A percentile compares a stretch with the other conserved stretches of the same genome.
Evolutionary conservation across 257 asterid species (phyloP).

Genomic region (Linaria vulgaris): DNA sequence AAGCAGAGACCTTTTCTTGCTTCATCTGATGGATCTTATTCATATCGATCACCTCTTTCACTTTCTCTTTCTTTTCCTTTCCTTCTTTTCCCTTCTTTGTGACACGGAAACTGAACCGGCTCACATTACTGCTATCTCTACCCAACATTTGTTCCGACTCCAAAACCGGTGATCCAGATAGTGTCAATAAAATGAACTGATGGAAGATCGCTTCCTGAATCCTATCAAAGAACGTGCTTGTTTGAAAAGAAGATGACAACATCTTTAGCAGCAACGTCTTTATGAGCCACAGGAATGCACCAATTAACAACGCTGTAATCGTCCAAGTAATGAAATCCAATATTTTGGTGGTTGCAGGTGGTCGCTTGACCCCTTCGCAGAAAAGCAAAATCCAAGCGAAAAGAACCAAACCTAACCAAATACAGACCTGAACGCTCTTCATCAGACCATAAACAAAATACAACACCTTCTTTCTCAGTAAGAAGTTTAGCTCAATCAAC

Average conservation of each 20-base stretch:
- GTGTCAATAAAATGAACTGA: constrained; percentile 63
- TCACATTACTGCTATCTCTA: constrained; percentile 45
- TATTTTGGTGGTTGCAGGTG: constrained; percentile 31
- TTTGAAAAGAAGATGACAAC: constrained; percentile 78
- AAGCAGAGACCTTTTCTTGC: constrained; percentile 80
- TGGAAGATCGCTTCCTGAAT: constrained; percentile 73
- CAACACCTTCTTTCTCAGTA: constrained; percentile 69
- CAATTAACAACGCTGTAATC: constrained; percentile 56
- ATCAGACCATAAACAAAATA: constrained; percentile 75
- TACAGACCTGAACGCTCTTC: constrained; percentile 63
- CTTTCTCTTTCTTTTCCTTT: constrained; percentile 51
- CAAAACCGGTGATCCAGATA: constrained; percentile 73
- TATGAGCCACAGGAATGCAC: constrained; percentile 72
- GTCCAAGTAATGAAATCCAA: constrained; percentile 70
- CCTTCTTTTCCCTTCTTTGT: constrained; percentile 59
- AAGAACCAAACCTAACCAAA: constrained; percentile 71
- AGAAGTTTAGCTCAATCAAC: constrained; percentile 70
- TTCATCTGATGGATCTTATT: constrained; percentile 73
- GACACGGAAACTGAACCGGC: constrained; percentile 50
- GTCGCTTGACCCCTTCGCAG: constrained; percentile 39
- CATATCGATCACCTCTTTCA: constrained; percentile 53
- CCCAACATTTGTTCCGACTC: constrained; percentile 57
- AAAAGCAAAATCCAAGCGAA: constrained; percentile 64
- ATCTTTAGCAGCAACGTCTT: constrained; percentile 73
- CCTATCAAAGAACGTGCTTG: constrained; percentile 75